Evolutionary conservation across 768 basidiomycete species (phyloP).

Genomic region (Macrocybe gigantea): DNA sequence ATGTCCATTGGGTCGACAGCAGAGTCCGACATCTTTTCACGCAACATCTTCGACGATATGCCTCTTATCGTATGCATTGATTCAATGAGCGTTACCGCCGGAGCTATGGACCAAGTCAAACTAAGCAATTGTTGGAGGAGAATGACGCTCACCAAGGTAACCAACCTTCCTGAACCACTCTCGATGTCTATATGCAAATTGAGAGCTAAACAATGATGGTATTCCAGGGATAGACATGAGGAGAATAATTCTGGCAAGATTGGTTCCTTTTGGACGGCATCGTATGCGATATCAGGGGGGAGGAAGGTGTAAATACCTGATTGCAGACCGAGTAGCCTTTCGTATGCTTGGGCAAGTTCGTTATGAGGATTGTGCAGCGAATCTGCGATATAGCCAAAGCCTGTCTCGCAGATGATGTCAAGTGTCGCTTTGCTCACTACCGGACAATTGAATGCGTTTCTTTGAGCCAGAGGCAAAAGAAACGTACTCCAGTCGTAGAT

Average conservation of each 20-base stretch:
- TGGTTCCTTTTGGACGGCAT: conserved; percentile 12
- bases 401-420: conserved; percentile 47
- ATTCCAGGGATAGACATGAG: conserved; percentile 33
- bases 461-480: background rate
- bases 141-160: conserved; percentile 11
- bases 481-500: conserved; percentile 47
- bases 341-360: conserved; percentile 42
- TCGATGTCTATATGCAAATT: conserved; percentile 31
- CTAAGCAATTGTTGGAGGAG: background rate
- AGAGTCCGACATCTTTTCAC: conserved; percentile 33
- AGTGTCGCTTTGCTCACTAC: conserved; percentile 47
- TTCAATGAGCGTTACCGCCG: conserved; percentile 20
- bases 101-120: too few species aligned
- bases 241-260: conserved; percentile 29
- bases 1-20: conserved; percentile 25
- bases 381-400: conserved; percentile 41
- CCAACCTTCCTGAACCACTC: conserved; percentile 20
- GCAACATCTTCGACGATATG: conserved; percentile 34
- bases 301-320: conserved; percentile 15
- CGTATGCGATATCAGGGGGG: background rate
- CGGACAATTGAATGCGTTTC: background rate
- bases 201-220: conserved; percentile 22
- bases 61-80: conserved; percentile 36
- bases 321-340: conserved; percentile 34
- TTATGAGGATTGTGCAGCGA: conserved; percentile 40